Evolutionary conservation across 495 filamentous ascomycete species (phyloP).

Genomic region (Aspergillus leporis): DNA sequence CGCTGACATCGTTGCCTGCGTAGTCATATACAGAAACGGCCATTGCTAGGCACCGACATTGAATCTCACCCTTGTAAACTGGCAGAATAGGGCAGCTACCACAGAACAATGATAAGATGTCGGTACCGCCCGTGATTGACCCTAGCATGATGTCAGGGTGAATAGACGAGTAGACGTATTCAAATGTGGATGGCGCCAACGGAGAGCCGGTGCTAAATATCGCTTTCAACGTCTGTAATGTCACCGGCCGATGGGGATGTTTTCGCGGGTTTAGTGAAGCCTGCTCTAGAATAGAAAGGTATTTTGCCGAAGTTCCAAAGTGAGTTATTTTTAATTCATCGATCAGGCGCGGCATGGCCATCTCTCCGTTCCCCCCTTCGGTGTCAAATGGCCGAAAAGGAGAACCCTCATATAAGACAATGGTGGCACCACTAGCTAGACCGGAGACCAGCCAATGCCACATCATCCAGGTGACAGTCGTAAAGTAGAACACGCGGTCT

Average conservation of each 20-base stretch:
- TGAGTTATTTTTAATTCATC: conserved; percentile 77
- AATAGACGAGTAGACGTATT: conserved; percentile 82
- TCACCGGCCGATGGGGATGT: conserved; percentile 46
- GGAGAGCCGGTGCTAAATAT: conserved; percentile 95
- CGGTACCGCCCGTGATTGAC: conserved; percentile 86
- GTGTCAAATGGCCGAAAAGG: conserved; percentile 68
- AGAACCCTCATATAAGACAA: conserved; percentile 86
- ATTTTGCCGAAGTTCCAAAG: conserved; percentile 91
- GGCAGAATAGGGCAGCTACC: conserved; percentile 83
- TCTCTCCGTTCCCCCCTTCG: conserved; percentile 55
- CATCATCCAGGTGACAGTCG: conserved; percentile 96
- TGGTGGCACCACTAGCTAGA: conserved; percentile 73
- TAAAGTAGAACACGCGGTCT: conserved; percentile 79
- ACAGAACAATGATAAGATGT: conserved; percentile 93
- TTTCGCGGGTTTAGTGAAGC: conserved; percentile 64
- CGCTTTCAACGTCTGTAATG: conserved; percentile 61
- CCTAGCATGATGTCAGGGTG: conserved; percentile 72
- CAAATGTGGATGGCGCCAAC: conserved; percentile 87
- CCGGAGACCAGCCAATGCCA: conserved; percentile 93
- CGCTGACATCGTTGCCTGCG: conserved; percentile 47
- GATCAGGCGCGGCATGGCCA: conserved; percentile 69
- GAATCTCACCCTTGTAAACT: conserved; percentile 85
- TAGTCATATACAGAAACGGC: conserved; percentile 77
- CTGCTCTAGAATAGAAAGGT: conserved; percentile 88
- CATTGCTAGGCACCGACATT: conserved; percentile 90